Evolutionary conservation across 805 yeast genomes (phyloP), one percentile per base, ranked within the genome.

Genomic region (Ogataea neopini): DNA sequence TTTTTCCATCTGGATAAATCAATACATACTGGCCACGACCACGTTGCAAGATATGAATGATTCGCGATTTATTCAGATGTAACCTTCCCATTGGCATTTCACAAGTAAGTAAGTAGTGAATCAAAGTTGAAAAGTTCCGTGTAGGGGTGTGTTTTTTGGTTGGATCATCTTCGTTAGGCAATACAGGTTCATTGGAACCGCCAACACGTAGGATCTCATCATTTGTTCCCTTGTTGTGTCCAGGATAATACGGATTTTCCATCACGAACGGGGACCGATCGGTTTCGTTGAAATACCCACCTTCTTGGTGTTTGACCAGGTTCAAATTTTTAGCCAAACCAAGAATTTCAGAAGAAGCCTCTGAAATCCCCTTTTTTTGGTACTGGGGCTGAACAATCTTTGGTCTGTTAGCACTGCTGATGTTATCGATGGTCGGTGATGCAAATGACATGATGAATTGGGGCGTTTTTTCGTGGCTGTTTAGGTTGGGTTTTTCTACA

Each of bases 1-100:
- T 60, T 2, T 48, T 48, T 1, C 83, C 83, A 51, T 76, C 69
- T 3, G 83, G 83, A 43, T 77, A 71, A 4, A 80, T 62, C 13
- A 78, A 61, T 4, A 79, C 82, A 53, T 77, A 80, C 51, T 75
- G 78, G 3, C 83, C 85, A 32, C 76, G 66, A 1, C 85, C 84
- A 32, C 70, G 67, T 49, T 80, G 85, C 41, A 79, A 61, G 40
- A 79, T 73, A 58, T 80, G 84, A 26, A 76, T 75, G 17, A 77
- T 78, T 38, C 83, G 66, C n/a, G 81, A 76, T 29, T 66, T 65
- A 52, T 79, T 79, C 39, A 64, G 62, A 54, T 79, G 83, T 39
- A 80, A 65, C 48, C 78, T 67, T 6, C 84, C 83, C 50, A 75
- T 54, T 23, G 80, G 79, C 3, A 75, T 65, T 39, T 73, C 74